Evolutionary conservation across 208 protist species (phyloP).

Genomic region (Leishmania arabica): DNA sequence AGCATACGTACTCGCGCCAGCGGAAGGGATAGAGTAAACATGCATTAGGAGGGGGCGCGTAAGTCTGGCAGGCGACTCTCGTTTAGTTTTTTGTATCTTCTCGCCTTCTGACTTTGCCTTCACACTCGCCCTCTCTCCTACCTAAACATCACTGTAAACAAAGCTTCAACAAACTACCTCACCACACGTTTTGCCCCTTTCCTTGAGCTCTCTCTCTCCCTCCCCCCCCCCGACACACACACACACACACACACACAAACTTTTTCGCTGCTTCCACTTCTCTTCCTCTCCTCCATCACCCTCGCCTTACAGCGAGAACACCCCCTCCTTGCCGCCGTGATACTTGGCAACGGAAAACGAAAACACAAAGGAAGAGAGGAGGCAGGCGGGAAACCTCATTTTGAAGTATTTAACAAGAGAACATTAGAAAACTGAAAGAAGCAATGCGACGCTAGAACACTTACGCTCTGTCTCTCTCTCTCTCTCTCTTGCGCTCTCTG

Average conservation of each 20-base stretch:
- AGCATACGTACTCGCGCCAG: neutral
- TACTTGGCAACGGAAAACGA: neutral
- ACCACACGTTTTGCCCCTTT: neutral
- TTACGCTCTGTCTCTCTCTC: neutral
- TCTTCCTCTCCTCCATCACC: neutral
- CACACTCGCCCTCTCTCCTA: neutral
- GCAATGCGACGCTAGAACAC: slow-evolving; percentile 7
- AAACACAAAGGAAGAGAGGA: neutral
- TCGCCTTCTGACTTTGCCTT: neutral
- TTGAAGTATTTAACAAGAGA: neutral
- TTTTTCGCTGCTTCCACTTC: neutral
- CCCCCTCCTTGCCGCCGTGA: neutral
- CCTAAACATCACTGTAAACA: neutral
- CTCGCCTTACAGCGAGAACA: neutral
- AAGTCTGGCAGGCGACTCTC: neutral
- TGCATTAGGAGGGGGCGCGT: neutral
- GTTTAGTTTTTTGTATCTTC: neutral
- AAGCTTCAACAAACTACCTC: neutral
- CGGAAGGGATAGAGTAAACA: neutral
- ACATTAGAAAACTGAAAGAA: neutral
- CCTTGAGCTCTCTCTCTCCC: neutral
- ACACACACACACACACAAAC: neutral
- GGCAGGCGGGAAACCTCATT: neutral
- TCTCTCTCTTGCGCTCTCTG: neutral
- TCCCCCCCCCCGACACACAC: neutral